Evolutionary conservation across 1,284 basidiomycete genomes (phyloP).

Genomic region (Rhodofomes roseus): DNA sequence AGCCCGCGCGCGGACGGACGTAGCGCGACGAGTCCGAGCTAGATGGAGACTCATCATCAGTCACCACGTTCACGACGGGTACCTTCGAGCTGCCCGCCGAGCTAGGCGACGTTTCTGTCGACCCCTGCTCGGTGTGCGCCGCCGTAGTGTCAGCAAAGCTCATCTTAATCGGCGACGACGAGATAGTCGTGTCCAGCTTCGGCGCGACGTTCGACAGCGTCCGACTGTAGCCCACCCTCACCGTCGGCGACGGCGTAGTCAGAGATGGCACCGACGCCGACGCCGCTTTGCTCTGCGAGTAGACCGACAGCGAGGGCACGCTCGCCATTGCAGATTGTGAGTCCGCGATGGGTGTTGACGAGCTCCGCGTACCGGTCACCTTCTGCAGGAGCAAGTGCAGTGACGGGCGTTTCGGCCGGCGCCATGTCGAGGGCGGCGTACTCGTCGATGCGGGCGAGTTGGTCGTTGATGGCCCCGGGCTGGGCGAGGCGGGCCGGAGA

Average conservation of each 20-base stretch:
- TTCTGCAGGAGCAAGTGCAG: slow-evolving; percentile 34
- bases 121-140: background rate
- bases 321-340: slow-evolving; percentile 8
- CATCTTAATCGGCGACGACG: slow-evolving; percentile 41
- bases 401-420: slow-evolving; percentile 31
- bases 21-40: background rate
- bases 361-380: slow-evolving; percentile 29
- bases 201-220: slow-evolving; percentile 35
- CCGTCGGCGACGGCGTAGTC: slow-evolving; percentile 29
- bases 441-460: slow-evolving; percentile 4
- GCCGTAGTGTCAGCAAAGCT: slow-evolving; percentile 30
- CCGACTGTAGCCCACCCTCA: background rate
- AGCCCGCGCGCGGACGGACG: slow-evolving; percentile 19
- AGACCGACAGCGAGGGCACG: slow-evolving; percentile 27
- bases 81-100: background rate
- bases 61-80: background rate
- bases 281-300: slow-evolving; percentile 1
- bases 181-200: slow-evolving; percentile 47
- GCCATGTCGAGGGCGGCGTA: slow-evolving; percentile 22
- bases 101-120: background rate
- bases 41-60: background rate
- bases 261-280: slow-evolving; percentile 27
- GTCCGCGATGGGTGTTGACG: slow-evolving; percentile 15
- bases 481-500: slow-evolving; percentile 18
- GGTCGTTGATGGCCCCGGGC: background rate